phyloP scores from a whole-genome alignment of 345 rosid genomes.

The Bruguiera gymnorhiza region DNA sequence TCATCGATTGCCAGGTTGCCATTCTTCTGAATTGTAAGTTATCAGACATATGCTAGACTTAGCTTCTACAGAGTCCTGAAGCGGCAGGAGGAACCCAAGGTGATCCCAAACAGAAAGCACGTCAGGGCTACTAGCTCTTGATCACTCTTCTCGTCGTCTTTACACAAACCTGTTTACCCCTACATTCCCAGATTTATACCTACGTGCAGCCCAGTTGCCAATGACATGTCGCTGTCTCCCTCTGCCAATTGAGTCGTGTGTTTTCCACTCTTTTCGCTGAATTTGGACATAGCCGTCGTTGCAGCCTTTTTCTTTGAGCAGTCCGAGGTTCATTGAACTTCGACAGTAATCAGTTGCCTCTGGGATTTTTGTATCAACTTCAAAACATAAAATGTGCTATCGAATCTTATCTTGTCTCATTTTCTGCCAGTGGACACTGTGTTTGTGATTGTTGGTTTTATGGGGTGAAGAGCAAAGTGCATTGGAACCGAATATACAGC shows the following conservation, averaged over 20 bases:
- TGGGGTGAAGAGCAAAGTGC: no score
- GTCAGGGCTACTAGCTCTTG: no score
- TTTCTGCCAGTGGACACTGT: no score
- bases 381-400: no score
- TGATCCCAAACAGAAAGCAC: conserved; percentile 17
- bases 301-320: background rate
- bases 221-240: background rate
- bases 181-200: no score
- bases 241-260: background rate
- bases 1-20: background rate
- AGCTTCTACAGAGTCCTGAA: conserved; percentile 10
- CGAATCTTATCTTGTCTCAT: no score
- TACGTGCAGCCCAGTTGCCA: no score
- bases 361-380: background rate
- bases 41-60: no score
- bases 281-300: conserved; percentile 6
- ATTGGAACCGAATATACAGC: no score
- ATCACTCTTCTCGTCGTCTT: background rate
- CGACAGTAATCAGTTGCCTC: background rate
- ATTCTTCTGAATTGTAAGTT: background rate
- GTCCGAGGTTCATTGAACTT: conserved; percentile 16
- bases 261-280: no score
- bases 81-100: conserved; percentile 27
- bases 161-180: no score
- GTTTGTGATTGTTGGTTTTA: no score